Base-by-base conservation (phyloP, 176 grass and related monocot species). In the Triticum dicoccoides region DNA sequence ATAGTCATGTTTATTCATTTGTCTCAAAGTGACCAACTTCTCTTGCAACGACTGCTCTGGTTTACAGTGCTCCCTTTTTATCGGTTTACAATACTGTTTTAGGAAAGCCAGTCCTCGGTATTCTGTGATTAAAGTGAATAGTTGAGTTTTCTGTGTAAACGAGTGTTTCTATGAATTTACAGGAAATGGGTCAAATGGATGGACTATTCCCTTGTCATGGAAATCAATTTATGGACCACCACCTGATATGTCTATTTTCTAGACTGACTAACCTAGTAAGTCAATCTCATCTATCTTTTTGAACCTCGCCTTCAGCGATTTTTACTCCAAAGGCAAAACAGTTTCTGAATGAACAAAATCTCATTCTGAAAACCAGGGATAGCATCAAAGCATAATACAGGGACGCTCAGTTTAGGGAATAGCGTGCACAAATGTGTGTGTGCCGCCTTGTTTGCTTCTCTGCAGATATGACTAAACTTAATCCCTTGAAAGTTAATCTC, bases 201-300 rank as follows among this genome's bases (percentile, higher is more conserved):
- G 96, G 96, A 89, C 34, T 45, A 86, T 96, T 85, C 96, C 96
- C 11, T 80, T 91, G 41, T 95, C 96, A 20, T 98, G 93, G 96
- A 92, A 92, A 95, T 94, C 96, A 86, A 88, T 98, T 65, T 98
- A 95, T 65, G 93, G 96, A 21, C 96, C 96, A 69, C 91, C 93
- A 41, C 96, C 93, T 68, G 96, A 98, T 83, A 77, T 94, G 84
- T 92, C 91, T 68, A 78, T 98, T 69, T 98, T 95, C 82, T 98
- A 92, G 88, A 37, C 64, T 38, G 45, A 76, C 33, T 77, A 32
- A 71, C 71, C 64, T 81, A 80, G 82, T 91, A 88, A 88, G 86
- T 78, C 51, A 18, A 54, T 54, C 5, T 2, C 15, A 54, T 18
- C 6, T 54, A 54, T 54, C 5, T 18, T 54, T 6, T 7, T 54